Percentiles rank a stretch among this genome's conserved stretches.
These are phyloP conservation scores for Ustilago trichophora DNA, from an alignment of 1,284 basidiomycete genomes.

Conservation along the genomic window DNA sequence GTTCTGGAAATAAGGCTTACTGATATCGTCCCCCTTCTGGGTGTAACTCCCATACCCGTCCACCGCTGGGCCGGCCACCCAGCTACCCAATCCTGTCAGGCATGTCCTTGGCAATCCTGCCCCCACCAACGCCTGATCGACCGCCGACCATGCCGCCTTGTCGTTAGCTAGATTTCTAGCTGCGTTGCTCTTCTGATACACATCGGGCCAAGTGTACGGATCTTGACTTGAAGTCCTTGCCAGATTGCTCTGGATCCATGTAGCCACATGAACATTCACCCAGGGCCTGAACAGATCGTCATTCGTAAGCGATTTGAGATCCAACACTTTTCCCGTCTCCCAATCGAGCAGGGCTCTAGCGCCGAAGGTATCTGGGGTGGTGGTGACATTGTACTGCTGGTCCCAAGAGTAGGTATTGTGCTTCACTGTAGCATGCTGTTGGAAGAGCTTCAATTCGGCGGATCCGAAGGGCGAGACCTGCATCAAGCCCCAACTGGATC, in stretches of 20 bases:
- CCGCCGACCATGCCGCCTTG: slow-evolving; percentile 4
- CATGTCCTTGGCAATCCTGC: slow-evolving; percentile 21
- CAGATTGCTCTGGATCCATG: slow-evolving; percentile 62
- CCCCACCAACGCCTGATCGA: slow-evolving; percentile 15
- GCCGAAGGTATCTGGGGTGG: slow-evolving; percentile 8
- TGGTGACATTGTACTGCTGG: slow-evolving; percentile 22
- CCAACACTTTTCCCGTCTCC: slow-evolving; percentile 45
- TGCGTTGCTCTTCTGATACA: slow-evolving; percentile 24
- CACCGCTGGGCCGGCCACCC: slow-evolving; percentile 63
- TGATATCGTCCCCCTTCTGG: slow-evolving; percentile 57
- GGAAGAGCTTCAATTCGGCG: slow-evolving; percentile 52
- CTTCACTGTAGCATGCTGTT: slow-evolving; percentile 38
- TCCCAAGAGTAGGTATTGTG: slow-evolving; percentile 53
- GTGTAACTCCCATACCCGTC: slow-evolving; percentile 51
- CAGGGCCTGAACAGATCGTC: slow-evolving; percentile 60
- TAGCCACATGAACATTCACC: slow-evolving; percentile 63
- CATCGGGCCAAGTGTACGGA: slow-evolving; percentile 51
- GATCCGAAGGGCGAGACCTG: slow-evolving; percentile 57
- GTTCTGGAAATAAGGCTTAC: slow-evolving; percentile 50
- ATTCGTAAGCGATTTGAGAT: slow-evolving; percentile 30
- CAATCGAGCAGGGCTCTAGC: slow-evolving; percentile 55
- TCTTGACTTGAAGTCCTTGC: slow-evolving; percentile 56
- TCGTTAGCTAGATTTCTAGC: slow-evolving; percentile 4
- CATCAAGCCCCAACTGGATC: slow-evolving; percentile 57
- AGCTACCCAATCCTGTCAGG: slow-evolving; percentile 55